phyloP scores from a whole-genome alignment of 2,329 filamentous ascomycete species.

The Aspergillus chevalieri region DNA sequence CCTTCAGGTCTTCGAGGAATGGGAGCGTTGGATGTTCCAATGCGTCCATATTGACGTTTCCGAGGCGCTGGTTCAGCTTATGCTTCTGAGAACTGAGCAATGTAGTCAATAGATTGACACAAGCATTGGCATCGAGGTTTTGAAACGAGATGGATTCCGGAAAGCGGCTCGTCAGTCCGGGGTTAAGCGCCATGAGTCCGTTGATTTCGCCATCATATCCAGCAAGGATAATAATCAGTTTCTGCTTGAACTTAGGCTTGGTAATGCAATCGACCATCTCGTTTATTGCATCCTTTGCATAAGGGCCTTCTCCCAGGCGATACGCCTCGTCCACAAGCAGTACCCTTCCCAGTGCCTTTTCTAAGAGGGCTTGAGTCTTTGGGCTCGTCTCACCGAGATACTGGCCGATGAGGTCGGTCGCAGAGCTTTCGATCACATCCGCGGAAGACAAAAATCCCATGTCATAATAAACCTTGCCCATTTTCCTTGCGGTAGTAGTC shows the following conservation, averaged over 20 bases:
- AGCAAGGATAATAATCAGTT: slow-evolving; percentile 62
- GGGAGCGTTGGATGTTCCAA: slow-evolving; percentile 17
- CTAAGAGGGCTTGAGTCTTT: slow-evolving; percentile 56
- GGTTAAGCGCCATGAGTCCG: slow-evolving; percentile 54
- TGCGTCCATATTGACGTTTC: slow-evolving; percentile 18
- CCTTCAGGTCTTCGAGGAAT: slow-evolving; percentile 10
- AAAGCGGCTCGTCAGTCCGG: slow-evolving; percentile 60
- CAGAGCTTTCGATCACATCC: slow-evolving; percentile 61
- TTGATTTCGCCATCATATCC: slow-evolving; percentile 65
- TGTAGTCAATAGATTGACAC: slow-evolving; percentile 39
- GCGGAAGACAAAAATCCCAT: slow-evolving; percentile 59
- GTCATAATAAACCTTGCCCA: slow-evolving; percentile 70
- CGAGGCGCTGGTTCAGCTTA: slow-evolving; percentile 17
- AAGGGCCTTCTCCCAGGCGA: slow-evolving; percentile 52
- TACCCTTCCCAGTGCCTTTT: slow-evolving; percentile 59
- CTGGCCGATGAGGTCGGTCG: slow-evolving; percentile 61
- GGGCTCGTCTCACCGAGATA: slow-evolving; percentile 66
- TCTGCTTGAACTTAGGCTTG: slow-evolving; percentile 52
- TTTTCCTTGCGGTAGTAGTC: slow-evolving; percentile 65
- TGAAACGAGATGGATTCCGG: slow-evolving; percentile 56
- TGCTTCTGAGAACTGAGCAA: too few species aligned
- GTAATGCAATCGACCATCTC: slow-evolving; percentile 50
- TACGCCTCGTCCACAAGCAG: slow-evolving; percentile 71
- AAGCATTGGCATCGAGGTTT: slow-evolving; percentile 38
- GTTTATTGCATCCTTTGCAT: slow-evolving; percentile 52